Base-by-base conservation (phyloP, 2,329 filamentous ascomycete species). In the Hortaea sp. region DNA sequence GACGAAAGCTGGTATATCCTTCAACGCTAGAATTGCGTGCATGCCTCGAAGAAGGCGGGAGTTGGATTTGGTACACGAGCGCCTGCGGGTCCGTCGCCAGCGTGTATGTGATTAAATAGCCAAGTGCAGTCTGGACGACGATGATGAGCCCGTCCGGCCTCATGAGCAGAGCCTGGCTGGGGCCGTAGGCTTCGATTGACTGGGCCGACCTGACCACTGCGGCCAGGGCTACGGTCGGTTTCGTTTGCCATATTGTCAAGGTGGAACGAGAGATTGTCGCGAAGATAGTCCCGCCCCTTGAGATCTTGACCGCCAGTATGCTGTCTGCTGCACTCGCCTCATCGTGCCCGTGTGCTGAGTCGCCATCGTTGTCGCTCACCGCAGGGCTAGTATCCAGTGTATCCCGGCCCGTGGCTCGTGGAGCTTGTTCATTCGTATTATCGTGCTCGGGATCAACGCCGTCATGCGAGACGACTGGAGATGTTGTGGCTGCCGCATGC, bases 101-200 rank as follows among this genome's bases (percentile, higher is more conserved):
- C 0, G 89, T 90, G 63, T 98, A 98, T 4, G 89, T 97, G 56
- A 98, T 92, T 29, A 98, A 76, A 63, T 86, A 97, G 50, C 89
- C 89, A 41, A 82, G 72, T 37, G 81, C 77, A 3, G 92, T 97
- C 61, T 90, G 88, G 39, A 95, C 82, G 34, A 95, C 88, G 43
- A 95, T 79, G 44, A 97, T 94, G 48, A 87, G 84, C 5, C 88
- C 88, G 66, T 98, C 92, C 5, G 92, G 90, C 45, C 89, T 84
- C 49, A 98, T 78, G 7, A 95, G 75, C 39, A 98, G 77, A 55
- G 87, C 81, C 45, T 85, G 78, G 64, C 95, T 97, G 34, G 80
- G 76, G 35, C 92, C 92, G 62, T 97, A 97, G 1, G 82, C 83
- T 49, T 79, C 74, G 40, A 97, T 68, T 0, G 92, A 98, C 32